These are phyloP conservation scores for Aspergillus ruber DNA, from an alignment of 2,329 filamentous ascomycete genomes.

Conservation along the genomic window DNA sequence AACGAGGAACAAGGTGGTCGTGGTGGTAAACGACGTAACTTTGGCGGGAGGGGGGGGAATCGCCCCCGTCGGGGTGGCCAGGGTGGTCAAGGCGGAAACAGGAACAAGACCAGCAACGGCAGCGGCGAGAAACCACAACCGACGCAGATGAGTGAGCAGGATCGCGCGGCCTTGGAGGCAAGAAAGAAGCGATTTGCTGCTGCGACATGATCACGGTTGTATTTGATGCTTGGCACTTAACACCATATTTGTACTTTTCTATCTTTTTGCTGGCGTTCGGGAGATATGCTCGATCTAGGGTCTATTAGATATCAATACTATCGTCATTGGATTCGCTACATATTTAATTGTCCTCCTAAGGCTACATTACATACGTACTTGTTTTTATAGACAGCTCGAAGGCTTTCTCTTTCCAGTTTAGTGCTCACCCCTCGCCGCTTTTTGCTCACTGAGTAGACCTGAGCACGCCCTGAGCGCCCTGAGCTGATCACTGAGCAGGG, in stretches of 20 bases:
- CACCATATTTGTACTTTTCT: conserved; percentile 6
- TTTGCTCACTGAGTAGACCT: too few species aligned
- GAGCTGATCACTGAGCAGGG: too few species aligned
- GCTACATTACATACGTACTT: background rate
- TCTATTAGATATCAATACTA: background rate
- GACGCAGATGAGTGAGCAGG: conserved; percentile 32
- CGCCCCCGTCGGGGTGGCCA: conserved; percentile 15
- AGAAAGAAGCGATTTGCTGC: conserved; percentile 43
- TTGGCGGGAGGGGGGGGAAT: conserved; percentile 25
- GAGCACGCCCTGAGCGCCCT: too few species aligned
- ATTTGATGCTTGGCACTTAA: conserved; percentile 1
- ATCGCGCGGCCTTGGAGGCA: conserved; percentile 39
- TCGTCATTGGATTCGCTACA: background rate
- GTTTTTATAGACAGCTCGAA: too few species aligned
- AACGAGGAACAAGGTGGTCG: conserved; percentile 32
- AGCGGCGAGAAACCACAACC: conserved; percentile 5
- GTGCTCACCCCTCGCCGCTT: too few species aligned
- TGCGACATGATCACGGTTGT: conserved; percentile 16
- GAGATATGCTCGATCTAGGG: conserved; percentile 5
- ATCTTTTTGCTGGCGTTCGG: conserved; percentile 19
- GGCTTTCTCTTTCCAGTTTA: too few species aligned
- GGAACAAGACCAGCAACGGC: conserved; percentile 16
- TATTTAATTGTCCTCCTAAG: background rate
- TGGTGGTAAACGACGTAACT: conserved; percentile 37
- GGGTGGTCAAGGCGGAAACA: conserved; percentile 9